Evolutionary conservation across 495 filamentous ascomycete genomes (phyloP).

Genomic region (Penicillium subrubescens): DNA sequence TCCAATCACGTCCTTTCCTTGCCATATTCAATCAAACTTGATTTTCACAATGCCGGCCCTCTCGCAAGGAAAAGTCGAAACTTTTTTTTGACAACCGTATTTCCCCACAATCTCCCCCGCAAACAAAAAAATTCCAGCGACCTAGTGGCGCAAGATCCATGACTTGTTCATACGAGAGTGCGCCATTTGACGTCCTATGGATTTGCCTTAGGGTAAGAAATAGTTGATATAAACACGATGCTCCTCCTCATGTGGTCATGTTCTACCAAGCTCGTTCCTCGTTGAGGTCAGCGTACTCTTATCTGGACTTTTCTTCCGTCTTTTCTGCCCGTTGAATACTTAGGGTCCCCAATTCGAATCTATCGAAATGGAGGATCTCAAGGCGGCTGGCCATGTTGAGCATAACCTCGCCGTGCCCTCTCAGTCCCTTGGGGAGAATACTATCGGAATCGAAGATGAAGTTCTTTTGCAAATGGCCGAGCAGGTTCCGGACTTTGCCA

Average conservation of each 20-base stretch:
- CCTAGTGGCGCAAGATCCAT: not conserved
- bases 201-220: not conserved
- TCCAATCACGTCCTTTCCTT: conserved; percentile 6
- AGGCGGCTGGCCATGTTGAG: conserved; percentile 9
- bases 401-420: conserved; percentile 13
- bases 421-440: conserved; percentile 11
- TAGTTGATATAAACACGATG: conserved; percentile 8
- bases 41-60: not conserved
- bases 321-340: not conserved
- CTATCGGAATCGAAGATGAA: conserved; percentile 21
- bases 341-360: not conserved
- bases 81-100: not conserved
- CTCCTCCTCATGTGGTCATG: not conserved
- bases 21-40: not conserved
- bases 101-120: conserved; percentile 10
- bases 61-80: not conserved
- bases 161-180: too few species aligned
- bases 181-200: too few species aligned
- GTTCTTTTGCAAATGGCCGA: conserved; percentile 17
- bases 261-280: not conserved
- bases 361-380: conserved; percentile 11
- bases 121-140: conserved; percentile 10
- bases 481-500: conserved; percentile 19
- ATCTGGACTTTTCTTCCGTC: not conserved
- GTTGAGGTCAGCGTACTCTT: not conserved